Percentiles rank a stretch among this genome's conserved stretches.
phyloP scores from a whole-genome alignment of 2,329 filamentous ascomycete species.

The Fusarium tricinctum region DNA sequence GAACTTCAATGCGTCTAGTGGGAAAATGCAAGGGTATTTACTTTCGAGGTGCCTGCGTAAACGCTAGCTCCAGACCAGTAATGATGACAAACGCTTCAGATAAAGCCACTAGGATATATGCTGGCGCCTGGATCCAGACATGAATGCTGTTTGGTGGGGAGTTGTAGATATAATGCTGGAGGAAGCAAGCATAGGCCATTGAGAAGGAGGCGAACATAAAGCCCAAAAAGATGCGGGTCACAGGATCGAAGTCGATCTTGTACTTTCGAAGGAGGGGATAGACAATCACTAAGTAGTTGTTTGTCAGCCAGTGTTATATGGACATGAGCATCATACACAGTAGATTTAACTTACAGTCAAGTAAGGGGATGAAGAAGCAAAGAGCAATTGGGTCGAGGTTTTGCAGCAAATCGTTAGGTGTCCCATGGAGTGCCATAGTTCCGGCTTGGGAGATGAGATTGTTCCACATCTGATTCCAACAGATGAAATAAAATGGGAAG shows the following conservation, averaged over 20 bases:
- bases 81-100: constrained; percentile 15
- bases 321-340: too few relatives aligned
- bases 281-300: not conserved
- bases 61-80: constrained; percentile 13
- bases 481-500: constrained; percentile 22
- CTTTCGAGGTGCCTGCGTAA: constrained; percentile 11
- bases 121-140: constrained; percentile 10
- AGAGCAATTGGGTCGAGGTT: not conserved
- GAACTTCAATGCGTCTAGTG: accelerated
- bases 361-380: constrained; percentile 17
- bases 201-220: constrained; percentile 17
- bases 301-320: accelerated
- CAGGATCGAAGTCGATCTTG: constrained; percentile 9
- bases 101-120: not conserved
- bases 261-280: constrained; percentile 10
- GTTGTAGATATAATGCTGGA: constrained; percentile 9
- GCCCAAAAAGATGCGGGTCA: constrained; percentile 4
- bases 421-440: constrained; percentile 13
- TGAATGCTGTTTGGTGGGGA: constrained; percentile 13
- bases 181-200: constrained; percentile 11
- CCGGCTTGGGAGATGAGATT: constrained; percentile 14
- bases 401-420: constrained; percentile 4
- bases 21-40: not conserved
- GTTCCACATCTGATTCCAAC: constrained; percentile 23
- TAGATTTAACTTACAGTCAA: not conserved